phyloP scores from a whole-genome alignment of 441 rosid species.

The Corymbia calophylla region DNA sequence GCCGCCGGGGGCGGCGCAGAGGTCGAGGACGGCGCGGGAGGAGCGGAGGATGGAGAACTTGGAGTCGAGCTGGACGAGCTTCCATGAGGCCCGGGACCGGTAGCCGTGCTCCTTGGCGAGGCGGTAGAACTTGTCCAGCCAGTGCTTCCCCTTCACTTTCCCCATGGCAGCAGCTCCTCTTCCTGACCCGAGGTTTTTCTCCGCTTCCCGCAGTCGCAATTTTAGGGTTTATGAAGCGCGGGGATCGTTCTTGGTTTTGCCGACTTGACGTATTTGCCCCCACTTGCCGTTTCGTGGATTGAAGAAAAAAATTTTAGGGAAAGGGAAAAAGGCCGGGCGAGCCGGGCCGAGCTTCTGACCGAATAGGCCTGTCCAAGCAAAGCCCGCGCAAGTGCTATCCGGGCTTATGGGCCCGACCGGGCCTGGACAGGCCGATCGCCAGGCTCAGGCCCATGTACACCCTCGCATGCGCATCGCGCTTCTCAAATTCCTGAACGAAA shows the following conservation, averaged over 20 bases:
- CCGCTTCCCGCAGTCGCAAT: background rate
- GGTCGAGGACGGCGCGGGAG: constrained; percentile 75
- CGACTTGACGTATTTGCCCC: background rate
- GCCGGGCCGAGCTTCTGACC: background rate
- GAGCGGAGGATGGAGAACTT: constrained; percentile 61
- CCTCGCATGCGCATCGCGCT: background rate
- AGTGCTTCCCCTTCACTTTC: constrained; percentile 76
- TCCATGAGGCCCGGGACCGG: constrained; percentile 93
- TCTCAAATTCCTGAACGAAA: background rate
- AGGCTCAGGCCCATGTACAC: background rate
- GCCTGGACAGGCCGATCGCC: background rate
- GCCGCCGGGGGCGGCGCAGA: constrained; percentile 93
- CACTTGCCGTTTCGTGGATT: background rate
- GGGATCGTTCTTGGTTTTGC: background rate
- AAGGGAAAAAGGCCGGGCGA: background rate
- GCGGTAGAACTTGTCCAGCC: constrained; percentile 67
- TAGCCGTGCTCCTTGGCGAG: constrained; percentile 90
- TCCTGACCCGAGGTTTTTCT: background rate
- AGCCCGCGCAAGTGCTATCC: background rate
- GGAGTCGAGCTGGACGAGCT: constrained; percentile 73
- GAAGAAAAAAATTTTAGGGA: background rate
- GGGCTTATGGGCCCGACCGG: background rate
- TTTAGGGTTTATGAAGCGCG: background rate
- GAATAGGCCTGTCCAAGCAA: background rate
- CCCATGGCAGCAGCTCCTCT: constrained; percentile 33